phyloP scores from a whole-genome alignment of 331 rosid genomes.

The Malus hybrid region DNA sequence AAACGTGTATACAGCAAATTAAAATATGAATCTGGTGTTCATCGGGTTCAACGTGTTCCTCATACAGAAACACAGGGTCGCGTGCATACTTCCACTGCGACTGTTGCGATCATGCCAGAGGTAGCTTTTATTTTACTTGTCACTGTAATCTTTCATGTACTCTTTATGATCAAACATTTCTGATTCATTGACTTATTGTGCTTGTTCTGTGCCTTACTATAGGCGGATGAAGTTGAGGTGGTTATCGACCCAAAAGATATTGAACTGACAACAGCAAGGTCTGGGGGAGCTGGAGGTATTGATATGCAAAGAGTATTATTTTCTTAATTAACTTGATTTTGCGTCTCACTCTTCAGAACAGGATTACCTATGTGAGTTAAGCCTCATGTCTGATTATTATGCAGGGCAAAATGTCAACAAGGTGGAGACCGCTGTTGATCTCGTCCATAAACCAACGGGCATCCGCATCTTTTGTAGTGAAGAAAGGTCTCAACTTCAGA shows the following conservation, averaged over 20 bases:
- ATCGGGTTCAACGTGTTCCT: constrained; percentile 98
- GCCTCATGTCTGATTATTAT: constrained; percentile 20
- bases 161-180: not conserved
- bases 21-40: constrained; percentile 95
- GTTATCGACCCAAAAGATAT: constrained; percentile 90
- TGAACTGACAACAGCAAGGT: constrained; percentile 88
- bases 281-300: constrained; percentile 99
- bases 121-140: constrained; percentile 33
- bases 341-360: not conserved
- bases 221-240: constrained; percentile 98
- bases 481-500: constrained; percentile 87
- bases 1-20: constrained; percentile 83
- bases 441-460: constrained; percentile 91
- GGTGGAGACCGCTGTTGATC: constrained; percentile 98
- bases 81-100: constrained; percentile 96
- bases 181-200: constrained; percentile 3
- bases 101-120: constrained; percentile 99
- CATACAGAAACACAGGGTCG: constrained; percentile 95
- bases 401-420: constrained; percentile 99
- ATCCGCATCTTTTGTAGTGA: constrained; percentile 98
- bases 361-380: constrained; percentile 6
- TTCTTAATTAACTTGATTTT: constrained; percentile 16
- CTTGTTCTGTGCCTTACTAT: constrained; percentile 24
- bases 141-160: not conserved
- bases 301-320: constrained; percentile 7